Evolutionary conservation across 768 basidiomycete genomes (phyloP).

Genomic region (Sistotremastrum niveocremeum): DNA sequence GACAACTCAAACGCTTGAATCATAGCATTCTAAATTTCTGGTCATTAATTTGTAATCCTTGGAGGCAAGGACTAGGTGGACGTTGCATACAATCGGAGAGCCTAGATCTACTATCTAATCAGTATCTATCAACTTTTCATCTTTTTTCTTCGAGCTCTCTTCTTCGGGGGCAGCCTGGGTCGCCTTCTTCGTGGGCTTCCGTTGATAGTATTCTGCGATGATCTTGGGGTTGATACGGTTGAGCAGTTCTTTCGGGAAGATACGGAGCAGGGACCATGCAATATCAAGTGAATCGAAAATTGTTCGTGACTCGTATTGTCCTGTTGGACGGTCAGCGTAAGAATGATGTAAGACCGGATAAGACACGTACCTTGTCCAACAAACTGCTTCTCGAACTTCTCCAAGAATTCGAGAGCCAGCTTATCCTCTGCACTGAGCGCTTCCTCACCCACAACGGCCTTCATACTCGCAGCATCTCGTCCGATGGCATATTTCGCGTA

Average conservation of each 20-base stretch:
- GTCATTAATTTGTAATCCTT: no score
- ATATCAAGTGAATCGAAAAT: conserved; percentile 96
- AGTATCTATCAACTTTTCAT: conserved; percentile 54
- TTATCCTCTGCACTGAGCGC: conserved; percentile 92
- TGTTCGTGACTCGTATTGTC: conserved; percentile 87
- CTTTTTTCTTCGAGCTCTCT: conserved; percentile 22
- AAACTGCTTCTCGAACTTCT: conserved; percentile 95
- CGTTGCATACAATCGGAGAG: no score
- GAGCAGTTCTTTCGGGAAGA: conserved; percentile 97
- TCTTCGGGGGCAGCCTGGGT: conserved; percentile 36
- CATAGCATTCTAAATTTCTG: no score
- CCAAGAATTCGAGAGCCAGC: conserved; percentile 91
- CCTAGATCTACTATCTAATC: neutral
- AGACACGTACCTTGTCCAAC: conserved; percentile 78
- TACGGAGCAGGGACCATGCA: conserved; percentile 91
- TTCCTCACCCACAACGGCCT: conserved; percentile 98
- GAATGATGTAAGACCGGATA: conserved; percentile 2
- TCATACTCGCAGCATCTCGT: conserved; percentile 95
- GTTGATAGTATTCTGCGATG: conserved; percentile 82
- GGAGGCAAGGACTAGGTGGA: no score
- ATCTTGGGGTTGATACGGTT: conserved; percentile 98
- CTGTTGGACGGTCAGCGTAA: conserved; percentile 25
- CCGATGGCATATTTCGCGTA: conserved; percentile 99
- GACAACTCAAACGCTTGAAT: no score
- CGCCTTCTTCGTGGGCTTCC: conserved; percentile 60